Base-by-base conservation (phyloP, 495 filamentous ascomycete genomes). In the Echria macrotheca region DNA sequence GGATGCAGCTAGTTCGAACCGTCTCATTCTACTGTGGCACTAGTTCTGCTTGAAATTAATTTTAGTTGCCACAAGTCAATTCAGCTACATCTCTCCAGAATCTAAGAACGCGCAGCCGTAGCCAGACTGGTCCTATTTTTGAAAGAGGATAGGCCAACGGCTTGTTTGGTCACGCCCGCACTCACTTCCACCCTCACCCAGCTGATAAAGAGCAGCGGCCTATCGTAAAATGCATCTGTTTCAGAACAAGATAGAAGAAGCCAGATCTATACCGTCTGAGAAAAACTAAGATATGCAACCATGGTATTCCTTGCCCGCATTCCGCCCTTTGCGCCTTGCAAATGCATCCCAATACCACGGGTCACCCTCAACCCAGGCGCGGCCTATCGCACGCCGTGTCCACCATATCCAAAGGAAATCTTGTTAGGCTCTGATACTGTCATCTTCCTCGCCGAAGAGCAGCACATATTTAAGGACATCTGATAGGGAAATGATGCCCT, bases 401-500 rank as follows among this genome's bases (percentile, higher is more conserved):
- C 35, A 18, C 33, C 29, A 31, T 25, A 12, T 26, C 36, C 42
- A 25, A 4, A 33, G 17, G 19, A 12, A 22, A 31, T 48, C 4
- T 17, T 39, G 35, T 31, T 36, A 32, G n/a, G 21, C 57, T 50
- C 56, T 64, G 50, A 73, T 59, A 50, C 55, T 47, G 52, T 79
- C 77, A 21, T 84, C 80, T 35, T 76, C 78, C 61, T 94, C 91
- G 31, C 89, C 91, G 56, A 89, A 85, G 19, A 96, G 77, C 35
- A 99, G 78, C 40, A 95, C 84, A 65, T 97, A 96, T 59, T 94
- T 89, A 49, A 99, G 77, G 53, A 99, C 96, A 67, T 99, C 94
- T 54, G 91, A 96, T 48, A 99, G 73, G 6, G 91, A 96, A 22
- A 99, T 81, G 14, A 99, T 79, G 35, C 93, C 93, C 64, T 85